Evolutionary conservation across 2,329 filamentous ascomycete genomes (phyloP), one percentile per base, ranked within the genome.

Genomic region (Colletotrichum orchidophilum): DNA sequence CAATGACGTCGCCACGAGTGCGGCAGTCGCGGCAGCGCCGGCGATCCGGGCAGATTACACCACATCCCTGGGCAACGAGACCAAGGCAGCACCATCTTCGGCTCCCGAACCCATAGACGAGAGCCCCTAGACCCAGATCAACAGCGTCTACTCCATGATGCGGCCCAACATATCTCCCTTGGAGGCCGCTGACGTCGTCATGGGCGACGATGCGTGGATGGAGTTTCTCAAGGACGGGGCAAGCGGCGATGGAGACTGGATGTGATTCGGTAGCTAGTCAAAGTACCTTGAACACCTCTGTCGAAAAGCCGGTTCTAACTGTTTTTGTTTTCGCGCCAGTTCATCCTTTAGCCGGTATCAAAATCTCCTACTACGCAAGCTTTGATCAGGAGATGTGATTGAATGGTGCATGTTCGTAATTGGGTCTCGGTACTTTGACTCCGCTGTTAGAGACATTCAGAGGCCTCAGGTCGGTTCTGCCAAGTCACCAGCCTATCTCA

Each of bases 81-180:
- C n/a, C n/a, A 11, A 33, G 18, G 5, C n/a, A 3, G 21, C 12
- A 13, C 42, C 31, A 12, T 1, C 21, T 2, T 13, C 12, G 8
- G 35, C 24, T 18, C 24, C 67, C 18, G 73, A 75, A 31, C 77
- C 80, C 0, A 78, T 79, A 5, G 80, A 80, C 12, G 80, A 84
- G 65, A 82, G 78, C 42, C 80, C 82, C 0, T 81, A 84, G 73
- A 83, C 82, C 1, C 83, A 84, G 71, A 81, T 85, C 21, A 81
- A 83, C 49, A 81, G 76, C 26, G 79, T 84, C 1, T 81, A 84
- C 60, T 77, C 78, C 21, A 83, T 85, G 82, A 84, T 85, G 83
- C 85, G 84, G 83, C 84, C 82, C 3, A 83, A 83, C 53, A 77
- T 80, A 12, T 78, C 79, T 31, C 76, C 79, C 0, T 72, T 81